Evolutionary conservation across 2,329 filamentous ascomycete species (phyloP).

Genomic region (Byssothecium circinans): DNA sequence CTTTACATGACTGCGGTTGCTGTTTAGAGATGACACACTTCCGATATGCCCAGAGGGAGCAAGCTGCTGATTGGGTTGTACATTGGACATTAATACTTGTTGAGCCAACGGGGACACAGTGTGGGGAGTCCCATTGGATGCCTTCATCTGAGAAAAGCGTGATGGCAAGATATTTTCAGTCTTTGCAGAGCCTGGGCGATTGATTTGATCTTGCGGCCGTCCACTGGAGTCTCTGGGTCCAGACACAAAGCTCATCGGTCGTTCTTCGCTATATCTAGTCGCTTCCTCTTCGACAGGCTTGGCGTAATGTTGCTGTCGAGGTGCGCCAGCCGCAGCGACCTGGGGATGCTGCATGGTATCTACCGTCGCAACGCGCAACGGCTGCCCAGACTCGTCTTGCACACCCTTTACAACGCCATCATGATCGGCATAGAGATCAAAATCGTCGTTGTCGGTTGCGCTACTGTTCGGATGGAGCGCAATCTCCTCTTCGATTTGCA

Average conservation of each 20-base stretch:
- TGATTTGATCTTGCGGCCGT: conserved; percentile 41
- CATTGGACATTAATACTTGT: neutral
- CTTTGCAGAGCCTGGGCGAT: conserved; percentile 13
- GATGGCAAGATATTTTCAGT: conserved; percentile 1
- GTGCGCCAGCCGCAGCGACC: neutral
- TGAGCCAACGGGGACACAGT: neutral
- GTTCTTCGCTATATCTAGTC: conserved; percentile 33
- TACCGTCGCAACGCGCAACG: conserved; percentile 24
- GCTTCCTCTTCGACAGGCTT: conserved; percentile 19
- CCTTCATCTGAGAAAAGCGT: conserved; percentile 1
- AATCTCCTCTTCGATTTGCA: conserved; percentile 30
- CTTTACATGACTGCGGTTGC: conserved; percentile 5
- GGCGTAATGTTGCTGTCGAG: conserved; percentile 5
- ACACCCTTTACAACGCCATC: conserved; percentile 42
- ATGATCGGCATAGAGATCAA: conserved; percentile 42
- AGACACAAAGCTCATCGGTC: conserved; percentile 44
- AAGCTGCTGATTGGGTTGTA: neutral
- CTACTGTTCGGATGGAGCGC: conserved; percentile 12
- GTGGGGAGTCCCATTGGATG: conserved; percentile 1
- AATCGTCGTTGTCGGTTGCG: conserved; percentile 28
- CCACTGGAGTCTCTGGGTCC: conserved; percentile 38
- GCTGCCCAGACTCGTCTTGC: conserved; percentile 32
- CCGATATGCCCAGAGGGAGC: neutral
- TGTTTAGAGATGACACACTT: conserved; percentile 7
- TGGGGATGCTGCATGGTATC: conserved; percentile 5